These are phyloP conservation scores for Galeopsis tetrahit DNA, from an alignment of 257 asterid species.

Conservation along the genomic window DNA sequence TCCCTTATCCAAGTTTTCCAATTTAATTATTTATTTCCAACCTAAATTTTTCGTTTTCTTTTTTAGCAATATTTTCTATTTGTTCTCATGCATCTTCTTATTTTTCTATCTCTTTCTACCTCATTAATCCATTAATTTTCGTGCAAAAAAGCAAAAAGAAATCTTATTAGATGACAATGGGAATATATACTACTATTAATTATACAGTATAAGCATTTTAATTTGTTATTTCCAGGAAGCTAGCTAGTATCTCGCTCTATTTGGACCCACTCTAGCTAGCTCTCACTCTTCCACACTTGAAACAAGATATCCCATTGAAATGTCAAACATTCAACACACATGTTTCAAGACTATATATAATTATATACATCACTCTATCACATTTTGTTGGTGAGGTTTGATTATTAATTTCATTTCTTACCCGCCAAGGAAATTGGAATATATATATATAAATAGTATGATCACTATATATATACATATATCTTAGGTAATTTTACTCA, in stretches of 20 bases:
- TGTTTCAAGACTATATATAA: neutral
- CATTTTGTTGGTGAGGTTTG: conserved; percentile 3
- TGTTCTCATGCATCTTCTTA: no score
- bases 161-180: no score
- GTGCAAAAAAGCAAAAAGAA: no score
- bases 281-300: conserved; percentile 16
- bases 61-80: no score
- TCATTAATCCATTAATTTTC: no score
- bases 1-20: no score
- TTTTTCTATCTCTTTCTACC: no score
- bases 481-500: conserved; percentile 2
- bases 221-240: conserved; percentile 35
- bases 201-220: neutral
- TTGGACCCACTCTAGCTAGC: neutral
- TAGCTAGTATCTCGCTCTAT: neutral
- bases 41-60: no score
- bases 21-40: no score
- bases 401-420: conserved; percentile 21
- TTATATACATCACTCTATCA: neutral
- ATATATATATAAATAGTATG: neutral
- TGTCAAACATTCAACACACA: conserved; percentile 43
- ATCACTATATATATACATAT: neutral
- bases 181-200: neutral
- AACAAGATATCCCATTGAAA: conserved; percentile 13
- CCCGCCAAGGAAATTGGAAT: conserved; percentile 5